phyloP scores from a whole-genome alignment of 441 rosid genomes.

The Erodium moschatum region DNA sequence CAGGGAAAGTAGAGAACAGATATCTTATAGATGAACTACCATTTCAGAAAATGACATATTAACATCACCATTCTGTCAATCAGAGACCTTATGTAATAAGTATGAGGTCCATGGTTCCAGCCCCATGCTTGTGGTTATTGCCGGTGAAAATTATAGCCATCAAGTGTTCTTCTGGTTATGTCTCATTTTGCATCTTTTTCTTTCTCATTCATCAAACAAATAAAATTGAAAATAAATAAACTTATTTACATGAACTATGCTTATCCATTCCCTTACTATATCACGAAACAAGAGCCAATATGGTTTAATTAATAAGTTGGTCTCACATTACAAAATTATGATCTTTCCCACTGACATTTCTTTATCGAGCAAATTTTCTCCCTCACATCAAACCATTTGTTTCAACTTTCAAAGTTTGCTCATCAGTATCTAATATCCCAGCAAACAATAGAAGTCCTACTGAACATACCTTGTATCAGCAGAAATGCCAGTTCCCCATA shows the following conservation, averaged over 20 bases:
- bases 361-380: not conserved
- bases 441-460: not conserved
- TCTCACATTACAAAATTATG: not conserved
- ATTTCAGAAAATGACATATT: not conserved
- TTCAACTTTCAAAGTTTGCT: not conserved
- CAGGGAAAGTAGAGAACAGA: too few relatives aligned
- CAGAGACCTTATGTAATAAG: too few relatives aligned
- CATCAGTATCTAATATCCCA: not conserved
- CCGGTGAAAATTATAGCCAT: not conserved
- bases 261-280: not conserved
- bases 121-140: too few relatives aligned
- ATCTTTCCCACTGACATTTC: too few relatives aligned
- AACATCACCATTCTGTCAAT: not conserved
- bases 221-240: not conserved
- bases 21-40: too few relatives aligned
- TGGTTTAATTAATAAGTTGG: not conserved
- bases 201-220: not conserved
- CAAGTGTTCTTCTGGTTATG: not conserved
- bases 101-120: too few relatives aligned
- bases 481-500: constrained; percentile 82
- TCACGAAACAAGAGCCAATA: not conserved
- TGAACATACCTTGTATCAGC: constrained; percentile 51
- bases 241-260: not conserved
- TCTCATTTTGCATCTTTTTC: not conserved
- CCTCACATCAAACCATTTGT: not conserved